Base-by-base conservation (phyloP, 257 asterid species). In the Fraxinus cuspidata region DNA sequence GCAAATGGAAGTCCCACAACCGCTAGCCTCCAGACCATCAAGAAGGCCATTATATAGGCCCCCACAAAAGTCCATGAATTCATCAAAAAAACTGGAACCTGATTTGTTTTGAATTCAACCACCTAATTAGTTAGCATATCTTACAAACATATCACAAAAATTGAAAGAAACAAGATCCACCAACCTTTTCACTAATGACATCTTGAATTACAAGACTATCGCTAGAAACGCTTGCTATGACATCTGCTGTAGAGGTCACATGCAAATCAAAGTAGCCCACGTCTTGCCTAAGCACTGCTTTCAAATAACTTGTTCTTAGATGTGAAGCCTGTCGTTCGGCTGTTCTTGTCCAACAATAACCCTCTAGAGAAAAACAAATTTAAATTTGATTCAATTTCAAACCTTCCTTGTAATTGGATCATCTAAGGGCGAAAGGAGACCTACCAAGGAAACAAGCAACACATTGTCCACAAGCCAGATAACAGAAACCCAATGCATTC, bases 331-430 rank as follows among this genome's bases (percentile, higher is more conserved):
- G 98, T 70, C 98, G 88, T 87, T 91, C 98, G 10, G 94, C 97
- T 23, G 99, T 93, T 85, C 98, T 89, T 70, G 98, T 90, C 98
- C 98, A 95, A 76, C 98, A 95, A 84, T 90, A 95, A 5, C 97
- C 98, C 97, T 95, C 99, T 95, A 69, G 0, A 66, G 13, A 16
- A 28, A 49, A 65, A 47, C 31, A 44, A 18, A 16, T 53, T 19
- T 19, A 8, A 28, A 28, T 6, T 5, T 5, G 23, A 44, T 47
- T 47, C 6, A 47, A 47, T 47, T 47, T 15, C n/a, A 0, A 16
- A 47, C 19, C 56, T 5, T 16, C 15, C 56, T 16, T 47, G 16
- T 16, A 16, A 23, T 29, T 42, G 35, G 16, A 2, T 5, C 12
- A 44, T 5, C 56, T 29, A 23, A 28, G 70, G 66, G 9, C 3